Base-by-base conservation (phyloP, 768 basidiomycete species). In the Suillus fuscotomentosus region DNA sequence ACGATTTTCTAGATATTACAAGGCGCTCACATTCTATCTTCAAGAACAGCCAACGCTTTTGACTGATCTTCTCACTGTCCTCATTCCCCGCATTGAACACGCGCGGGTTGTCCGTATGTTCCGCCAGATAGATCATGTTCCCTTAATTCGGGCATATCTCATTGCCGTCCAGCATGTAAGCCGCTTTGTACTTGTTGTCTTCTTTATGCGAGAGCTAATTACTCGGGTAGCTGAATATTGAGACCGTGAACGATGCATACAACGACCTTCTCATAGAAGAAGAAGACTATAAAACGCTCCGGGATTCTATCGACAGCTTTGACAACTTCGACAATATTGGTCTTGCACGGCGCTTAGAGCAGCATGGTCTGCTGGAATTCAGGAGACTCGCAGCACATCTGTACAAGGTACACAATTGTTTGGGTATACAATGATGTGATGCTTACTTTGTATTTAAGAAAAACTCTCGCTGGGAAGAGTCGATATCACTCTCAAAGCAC, bases 201-300 rank as follows among this genome's bases (percentile, higher is more conserved):
- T 14, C n/a, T 27, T n/a, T 5, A 17, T 57, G 36, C 7, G 48
- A n/a, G 11, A 59, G 55, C 45, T 68, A 39, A 70, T n/a, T n/a
- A 43, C 47, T 27, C n/a, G 50, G 15, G 27, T 75, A 97, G 89
- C 84, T 97, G 73, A 98, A 99, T 76, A 87, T 99, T 54, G 94
- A 96, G 73, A 94, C 96, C 17, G 94, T 99, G 72, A 99, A 99
- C 72, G 95, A 97, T 69, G 96, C 97, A 9, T 98, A 97, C 81
- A 98, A 99, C 71, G 92, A 95, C 71, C 82, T 99, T n/a, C 83
- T 99, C 50, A 99, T 99, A 65, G 97, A 99, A 76, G 97, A 99
- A 76, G 97, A 99, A 78, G 97, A 99, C 74, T 94, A 96, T 82
- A 95, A 97, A 77, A 98, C 97, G 0, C 86, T 99, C 9, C 92